Conservation (phyloP, 1,139 yeast species). For the Suhomyces atakaporum region DNA sequence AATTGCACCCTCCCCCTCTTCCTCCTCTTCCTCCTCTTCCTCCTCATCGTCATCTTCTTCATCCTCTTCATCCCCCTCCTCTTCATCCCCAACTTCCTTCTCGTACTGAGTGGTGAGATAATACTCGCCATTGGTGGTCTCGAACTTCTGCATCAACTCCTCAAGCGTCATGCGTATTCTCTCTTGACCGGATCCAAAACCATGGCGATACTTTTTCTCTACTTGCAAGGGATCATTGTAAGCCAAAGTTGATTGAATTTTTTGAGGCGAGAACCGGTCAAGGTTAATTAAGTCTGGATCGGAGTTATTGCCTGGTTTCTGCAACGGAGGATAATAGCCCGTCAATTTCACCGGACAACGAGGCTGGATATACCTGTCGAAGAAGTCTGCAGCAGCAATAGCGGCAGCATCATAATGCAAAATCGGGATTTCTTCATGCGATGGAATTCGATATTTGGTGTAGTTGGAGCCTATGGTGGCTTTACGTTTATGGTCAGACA, state of each 20-base stretch:
- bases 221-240: constrained; percentile 47
- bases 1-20: constrained; percentile 1
- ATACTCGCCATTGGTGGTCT: constrained; percentile 31
- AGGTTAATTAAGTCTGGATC: constrained; percentile 20
- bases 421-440: constrained; percentile 1
- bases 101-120: constrained; percentile 71
- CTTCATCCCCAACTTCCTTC: constrained; percentile 18
- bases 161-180: constrained; percentile 50
- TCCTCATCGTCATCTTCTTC: constrained; percentile 8
- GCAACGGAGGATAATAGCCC: constrained; percentile 7
- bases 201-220: constrained; percentile 56
- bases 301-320: neutral
- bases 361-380: constrained; percentile 8
- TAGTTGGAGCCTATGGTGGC: constrained; percentile 5
- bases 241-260: constrained; percentile 34
- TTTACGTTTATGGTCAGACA: constrained; percentile 3
- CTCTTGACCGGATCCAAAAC: constrained; percentile 65
- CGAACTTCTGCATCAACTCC: constrained; percentile 48
- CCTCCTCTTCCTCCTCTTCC: constrained; percentile 10
- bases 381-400: constrained; percentile 12
- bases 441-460: constrained; percentile 4
- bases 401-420: constrained; percentile 1
- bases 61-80: constrained; percentile 11
- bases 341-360: constrained; percentile 15
- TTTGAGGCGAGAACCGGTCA: constrained; percentile 33